Base-by-base conservation (phyloP, 352 stramenopile species). In the Globisporangium uncinulatum region DNA sequence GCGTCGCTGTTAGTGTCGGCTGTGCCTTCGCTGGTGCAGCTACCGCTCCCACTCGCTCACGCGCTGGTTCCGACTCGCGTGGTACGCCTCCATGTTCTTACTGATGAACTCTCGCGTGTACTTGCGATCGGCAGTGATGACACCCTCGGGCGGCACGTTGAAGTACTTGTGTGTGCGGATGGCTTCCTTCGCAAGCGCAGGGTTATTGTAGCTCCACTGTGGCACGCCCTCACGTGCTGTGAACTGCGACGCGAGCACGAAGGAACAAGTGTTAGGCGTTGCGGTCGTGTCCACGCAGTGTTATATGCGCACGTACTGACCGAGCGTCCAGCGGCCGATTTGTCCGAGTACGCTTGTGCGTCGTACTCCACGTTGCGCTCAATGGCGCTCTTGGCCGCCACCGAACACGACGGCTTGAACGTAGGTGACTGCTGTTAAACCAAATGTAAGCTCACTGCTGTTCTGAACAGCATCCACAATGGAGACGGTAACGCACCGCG, bases 51-150 rank as follows among this genome's bases (percentile, higher is more conserved):
- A 20, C 17, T 47, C 39, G 1, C 19, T 20, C 14, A 24, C 41
- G 36, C 31, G 41, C 31, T 71, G 61, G 21, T 61, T 65, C 31
- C 65, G 67, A 41, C 59, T 71, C 43, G 68, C 57, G 31, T 80
- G 59, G 19, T 74, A 65, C 21, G 68, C 63, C 19, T 84, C 71
- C 51, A 87, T 70, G 53, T 75, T 70, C 31, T 74, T 70, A 37
- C 72, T 69, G 24, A 90, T 79, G 64, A 90, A 88, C 24, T 84
- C 73, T 29, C 76, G 67, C 21, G 77, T 87, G 66, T 90, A 90
- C 52, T 63, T 67, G 63, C 77, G 73, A 54, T 88, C 65, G 36
- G 75, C 79, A 44, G 68, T 74, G 59, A 88, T 60, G 14, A 69
- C 50, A 7, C 75, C 76, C 39, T 86, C 77, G 3, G 56, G 61